These are phyloP conservation scores for Neurospora crassa DNA, from an alignment of 2,329 filamentous ascomycete genomes.

Conservation along the genomic window DNA sequence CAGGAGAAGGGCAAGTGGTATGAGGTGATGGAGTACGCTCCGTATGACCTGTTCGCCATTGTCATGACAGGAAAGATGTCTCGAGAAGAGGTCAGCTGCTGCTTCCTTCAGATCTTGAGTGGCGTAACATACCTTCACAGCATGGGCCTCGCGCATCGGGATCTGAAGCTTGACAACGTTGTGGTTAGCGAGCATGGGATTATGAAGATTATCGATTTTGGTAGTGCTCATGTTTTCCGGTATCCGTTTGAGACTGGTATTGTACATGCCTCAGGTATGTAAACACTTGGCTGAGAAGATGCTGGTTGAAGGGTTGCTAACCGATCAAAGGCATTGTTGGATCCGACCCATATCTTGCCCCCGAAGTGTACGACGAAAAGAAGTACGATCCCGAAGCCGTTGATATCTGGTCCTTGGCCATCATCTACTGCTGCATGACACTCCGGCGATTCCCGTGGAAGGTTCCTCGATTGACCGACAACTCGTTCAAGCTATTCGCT, in stretches of 20 bases:
- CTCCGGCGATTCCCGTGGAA: slow-evolving; percentile 95
- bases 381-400: slow-evolving; percentile 91
- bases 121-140: slow-evolving; percentile 91
- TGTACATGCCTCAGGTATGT: slow-evolving; percentile 69
- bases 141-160: slow-evolving; percentile 88
- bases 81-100: slow-evolving; percentile 80
- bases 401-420: slow-evolving; percentile 96
- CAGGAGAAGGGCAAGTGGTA: slow-evolving; percentile 93
- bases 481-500: slow-evolving; percentile 89
- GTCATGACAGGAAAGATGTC: slow-evolving; percentile 99
- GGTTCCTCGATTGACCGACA: slow-evolving; percentile 80
- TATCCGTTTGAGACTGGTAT: slow-evolving; percentile 94
- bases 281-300: slow-evolving; percentile 7
- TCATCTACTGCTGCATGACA: slow-evolving; percentile 99
- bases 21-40: slow-evolving; percentile 98
- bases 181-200: slow-evolving; percentile 94
- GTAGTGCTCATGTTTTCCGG: slow-evolving; percentile 90
- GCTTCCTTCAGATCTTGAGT: slow-evolving; percentile 87
- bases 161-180: slow-evolving; percentile 95
- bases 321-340: slow-evolving; percentile 50
- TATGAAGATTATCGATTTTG: slow-evolving; percentile 99
- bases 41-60: slow-evolving; percentile 91
- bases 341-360: slow-evolving; percentile 90
- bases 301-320: slow-evolving; percentile 7
- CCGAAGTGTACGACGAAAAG: slow-evolving; percentile 88